A percentile compares a stretch with the other conserved stretches of the same genome.
phyloP scores from a whole-genome alignment of 2,329 filamentous ascomycete genomes.

The Chalaropsis thielavioides region DNA sequence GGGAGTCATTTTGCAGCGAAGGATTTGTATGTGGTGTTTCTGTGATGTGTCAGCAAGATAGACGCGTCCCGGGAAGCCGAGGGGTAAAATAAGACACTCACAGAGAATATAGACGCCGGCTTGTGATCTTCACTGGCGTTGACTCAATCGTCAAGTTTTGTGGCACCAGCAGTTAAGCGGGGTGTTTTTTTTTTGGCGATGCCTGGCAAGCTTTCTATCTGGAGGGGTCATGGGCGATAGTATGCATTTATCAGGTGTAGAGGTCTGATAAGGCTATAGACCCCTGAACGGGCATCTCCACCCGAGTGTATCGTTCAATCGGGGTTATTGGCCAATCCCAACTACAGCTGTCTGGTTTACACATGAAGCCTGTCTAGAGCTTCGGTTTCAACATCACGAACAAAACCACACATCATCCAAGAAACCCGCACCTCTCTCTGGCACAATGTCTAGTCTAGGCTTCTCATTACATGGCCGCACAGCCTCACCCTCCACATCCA shows the following conservation, averaged over 20 bases:
- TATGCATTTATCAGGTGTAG: conserved; percentile 1
- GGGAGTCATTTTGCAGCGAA: conserved; percentile 36
- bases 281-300: neutral
- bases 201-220: neutral
- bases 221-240: neutral
- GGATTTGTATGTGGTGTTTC: neutral
- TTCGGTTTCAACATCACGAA: neutral
- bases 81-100: neutral
- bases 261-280: neutral
- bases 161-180: conserved; percentile 9
- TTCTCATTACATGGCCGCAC: conserved; percentile 6
- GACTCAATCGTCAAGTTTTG: conserved; percentile 14
- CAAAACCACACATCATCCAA: neutral
- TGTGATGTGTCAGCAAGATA: neutral
- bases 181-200: conserved; percentile 9
- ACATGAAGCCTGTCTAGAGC: neutral
- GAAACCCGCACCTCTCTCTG: neutral
- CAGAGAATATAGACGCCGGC: neutral
- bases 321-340: conserved; percentile 2
- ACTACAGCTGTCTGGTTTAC: neutral
- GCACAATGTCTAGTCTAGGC: conserved; percentile 3
- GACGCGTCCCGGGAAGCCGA: neutral
- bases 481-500: conserved; percentile 11
- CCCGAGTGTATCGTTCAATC: neutral
- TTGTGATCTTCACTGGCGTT: conserved; percentile 3